Evolutionary conservation across 2,329 filamentous ascomycete species (phyloP), one percentile per base, ranked within the genome.

Genomic region (Bipolaris cookei): DNA sequence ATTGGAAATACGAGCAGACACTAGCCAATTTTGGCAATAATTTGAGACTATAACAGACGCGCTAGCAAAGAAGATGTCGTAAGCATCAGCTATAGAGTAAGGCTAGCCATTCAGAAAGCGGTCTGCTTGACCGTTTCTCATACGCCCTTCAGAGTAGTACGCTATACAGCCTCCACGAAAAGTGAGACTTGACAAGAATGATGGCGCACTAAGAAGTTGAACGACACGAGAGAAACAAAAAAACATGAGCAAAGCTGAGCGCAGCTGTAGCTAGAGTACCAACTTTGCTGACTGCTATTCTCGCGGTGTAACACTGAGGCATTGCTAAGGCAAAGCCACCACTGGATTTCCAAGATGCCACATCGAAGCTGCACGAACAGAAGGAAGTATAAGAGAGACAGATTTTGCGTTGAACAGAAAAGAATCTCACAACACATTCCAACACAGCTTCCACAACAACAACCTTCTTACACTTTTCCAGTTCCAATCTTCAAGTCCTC

Each of bases 381-480:
- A 45, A 6, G 47, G 16, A 43, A 16, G 32, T 57, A 57, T 57
- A 57, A 57, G 43, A 57, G 14, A 30, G 23, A 4, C 23, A 16
- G 13, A 2, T 21, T 48, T 10, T 11, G 3, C 30, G 23, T 44
- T 14, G 2, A 3, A 49, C 2, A 11, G 10, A 38, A 18, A 21
- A 18, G 16, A 23, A 43, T 57, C 21, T 47, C 49, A 53, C 39
- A 23, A 43, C 43, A 53, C 47, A 56, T 39, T 35, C 44, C 14
- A 45, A 28, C 34, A 35, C 38, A 35, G 14, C 30, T 38, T 11
- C 13, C 14, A 53, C 32, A 56, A 8, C 46, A 51, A 42, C 48
- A 52, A 35, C 43, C 30, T 47, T 37, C 46, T 14, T 43, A 47
- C 30, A 14, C 32, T 47, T 48, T 52, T 34, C 48, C 28, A 38